Evolutionary conservation across 352 stramenopile species (phyloP).

Genomic region (Globisporangium heterothallicum): DNA sequence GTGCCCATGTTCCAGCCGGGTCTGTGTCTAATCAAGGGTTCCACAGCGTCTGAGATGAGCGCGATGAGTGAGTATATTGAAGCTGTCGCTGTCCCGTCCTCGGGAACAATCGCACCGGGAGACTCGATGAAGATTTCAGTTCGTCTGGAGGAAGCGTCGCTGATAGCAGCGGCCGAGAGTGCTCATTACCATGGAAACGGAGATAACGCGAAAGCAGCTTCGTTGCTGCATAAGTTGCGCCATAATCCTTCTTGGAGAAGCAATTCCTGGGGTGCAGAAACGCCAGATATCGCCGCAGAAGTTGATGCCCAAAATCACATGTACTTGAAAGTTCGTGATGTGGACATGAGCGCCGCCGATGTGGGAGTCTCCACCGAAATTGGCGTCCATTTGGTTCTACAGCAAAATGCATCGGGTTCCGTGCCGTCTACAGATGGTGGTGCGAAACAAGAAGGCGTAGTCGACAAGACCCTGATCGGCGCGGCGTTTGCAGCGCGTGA

Average conservation of each 20-base stretch:
- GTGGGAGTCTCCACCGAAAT: constrained; percentile 50
- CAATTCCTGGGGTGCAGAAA: constrained; percentile 75
- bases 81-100: constrained; percentile 61
- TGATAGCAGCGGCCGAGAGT: constrained; percentile 16
- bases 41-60: constrained; percentile 48
- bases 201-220: constrained; percentile 22
- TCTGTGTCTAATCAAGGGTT: constrained; percentile 61
- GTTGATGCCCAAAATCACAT: constrained; percentile 58
- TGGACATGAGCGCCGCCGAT: constrained; percentile 48
- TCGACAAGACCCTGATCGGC: constrained; percentile 40
- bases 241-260: constrained; percentile 78
- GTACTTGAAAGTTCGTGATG: constrained; percentile 69
- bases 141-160: constrained; percentile 59
- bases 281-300: constrained; percentile 31
- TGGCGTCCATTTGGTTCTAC: constrained; percentile 64
- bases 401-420: constrained; percentile 37
- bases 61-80: constrained; percentile 78
- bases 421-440: constrained; percentile 14
- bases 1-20: constrained; percentile 59
- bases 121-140: constrained; percentile 79
- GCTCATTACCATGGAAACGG: constrained; percentile 29
- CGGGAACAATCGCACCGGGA: constrained; percentile 58
- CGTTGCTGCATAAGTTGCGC: constrained; percentile 66
- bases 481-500: constrained; percentile 64
- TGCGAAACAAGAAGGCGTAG: constrained; percentile 23